Conservation (phyloP, 2,329 filamentous ascomycete species). For the Lachnellula arida region DNA sequence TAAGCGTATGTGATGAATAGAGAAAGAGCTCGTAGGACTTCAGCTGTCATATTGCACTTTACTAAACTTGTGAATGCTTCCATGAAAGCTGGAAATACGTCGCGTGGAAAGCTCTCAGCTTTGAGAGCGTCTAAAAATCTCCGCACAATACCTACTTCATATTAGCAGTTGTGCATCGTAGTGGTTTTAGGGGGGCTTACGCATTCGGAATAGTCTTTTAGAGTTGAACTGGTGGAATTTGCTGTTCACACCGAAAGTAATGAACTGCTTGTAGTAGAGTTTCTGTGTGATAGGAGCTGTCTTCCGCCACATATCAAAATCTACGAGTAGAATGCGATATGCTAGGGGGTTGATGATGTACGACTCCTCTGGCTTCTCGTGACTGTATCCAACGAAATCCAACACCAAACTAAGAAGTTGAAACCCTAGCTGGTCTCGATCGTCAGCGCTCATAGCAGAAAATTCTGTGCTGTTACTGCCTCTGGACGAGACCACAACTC, state of each 20-base stretch:
- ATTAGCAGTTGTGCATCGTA: slow-evolving; percentile 20
- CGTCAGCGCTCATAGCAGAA: slow-evolving; percentile 42
- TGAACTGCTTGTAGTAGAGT: slow-evolving; percentile 90
- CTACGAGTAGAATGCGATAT: slow-evolving; percentile 86
- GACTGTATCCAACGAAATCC: slow-evolving; percentile 83
- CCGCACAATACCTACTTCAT: slow-evolving; percentile 71
- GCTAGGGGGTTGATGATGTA: slow-evolving; percentile 95
- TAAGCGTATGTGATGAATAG: slow-evolving; percentile 92
- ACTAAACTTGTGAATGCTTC: slow-evolving; percentile 75
- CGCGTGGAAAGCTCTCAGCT: slow-evolving; percentile 68
- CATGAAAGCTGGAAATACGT: slow-evolving; percentile 72
- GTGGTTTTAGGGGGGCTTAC: slow-evolving; percentile 47
- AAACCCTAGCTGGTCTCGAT: slow-evolving; percentile 52
- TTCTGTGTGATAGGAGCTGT: slow-evolving; percentile 73
- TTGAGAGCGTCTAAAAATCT: slow-evolving; percentile 87
- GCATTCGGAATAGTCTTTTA: slow-evolving; percentile 80
- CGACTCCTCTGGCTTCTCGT: slow-evolving; percentile 73
- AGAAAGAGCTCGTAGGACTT: slow-evolving; percentile 80
- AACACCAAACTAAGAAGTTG: slow-evolving; percentile 73
- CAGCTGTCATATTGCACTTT: slow-evolving; percentile 73
- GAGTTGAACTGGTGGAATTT: slow-evolving; percentile 91
- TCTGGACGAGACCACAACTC: slow-evolving; percentile 36
- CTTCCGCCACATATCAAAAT: slow-evolving; percentile 88
- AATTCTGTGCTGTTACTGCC: slow-evolving; percentile 29
- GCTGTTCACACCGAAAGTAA: slow-evolving; percentile 82